A percentile compares a stretch with the other conserved stretches of the same genome.
Conservation (phyloP, 2,329 filamentous ascomycete species). For the Aspergillus ustus region DNA sequence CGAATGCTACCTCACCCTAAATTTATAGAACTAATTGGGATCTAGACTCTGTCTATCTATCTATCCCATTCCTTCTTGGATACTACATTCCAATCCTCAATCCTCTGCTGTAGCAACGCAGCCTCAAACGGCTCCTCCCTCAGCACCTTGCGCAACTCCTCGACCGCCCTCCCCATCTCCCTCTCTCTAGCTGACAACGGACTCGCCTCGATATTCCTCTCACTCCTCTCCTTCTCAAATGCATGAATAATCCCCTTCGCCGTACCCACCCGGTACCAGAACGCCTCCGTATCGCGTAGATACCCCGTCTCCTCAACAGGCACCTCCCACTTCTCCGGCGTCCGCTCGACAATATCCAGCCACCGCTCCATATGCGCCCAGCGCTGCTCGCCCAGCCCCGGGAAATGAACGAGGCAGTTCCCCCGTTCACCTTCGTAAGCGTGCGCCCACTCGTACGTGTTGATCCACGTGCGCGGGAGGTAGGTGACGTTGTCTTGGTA, state of each 20-base stretch:
- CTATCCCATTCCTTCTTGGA: neutral
- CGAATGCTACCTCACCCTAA: neutral
- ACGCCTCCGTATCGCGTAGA: conserved; percentile 21
- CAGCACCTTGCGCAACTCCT: conserved; percentile 17
- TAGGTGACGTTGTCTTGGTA: conserved; percentile 26
- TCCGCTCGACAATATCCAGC: conserved; percentile 29
- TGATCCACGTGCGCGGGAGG: conserved; percentile 33
- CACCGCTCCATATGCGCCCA: conserved; percentile 33
- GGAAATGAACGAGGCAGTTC: conserved; percentile 38
- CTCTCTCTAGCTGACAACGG: neutral
- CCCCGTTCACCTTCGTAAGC: conserved; percentile 33
- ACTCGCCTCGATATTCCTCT: neutral
- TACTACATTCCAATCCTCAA: conserved; percentile 19
- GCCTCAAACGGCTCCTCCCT: conserved; percentile 20
- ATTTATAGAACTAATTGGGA: neutral
- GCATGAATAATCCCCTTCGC: conserved; percentile 1
- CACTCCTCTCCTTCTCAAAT: neutral
- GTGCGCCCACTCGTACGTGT: conserved; percentile 33
- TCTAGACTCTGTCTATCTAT: neutral
- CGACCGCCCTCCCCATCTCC: conserved; percentile 1
- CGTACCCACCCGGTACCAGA: conserved; percentile 26
- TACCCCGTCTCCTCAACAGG: conserved; percentile 30
- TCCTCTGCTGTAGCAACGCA: conserved; percentile 19
- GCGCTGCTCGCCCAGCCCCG: conserved; percentile 31
- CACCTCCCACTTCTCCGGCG: conserved; percentile 28